Conservation (phyloP, 108 stramenopile species). For the Fragilaria crotonensis region DNA sequence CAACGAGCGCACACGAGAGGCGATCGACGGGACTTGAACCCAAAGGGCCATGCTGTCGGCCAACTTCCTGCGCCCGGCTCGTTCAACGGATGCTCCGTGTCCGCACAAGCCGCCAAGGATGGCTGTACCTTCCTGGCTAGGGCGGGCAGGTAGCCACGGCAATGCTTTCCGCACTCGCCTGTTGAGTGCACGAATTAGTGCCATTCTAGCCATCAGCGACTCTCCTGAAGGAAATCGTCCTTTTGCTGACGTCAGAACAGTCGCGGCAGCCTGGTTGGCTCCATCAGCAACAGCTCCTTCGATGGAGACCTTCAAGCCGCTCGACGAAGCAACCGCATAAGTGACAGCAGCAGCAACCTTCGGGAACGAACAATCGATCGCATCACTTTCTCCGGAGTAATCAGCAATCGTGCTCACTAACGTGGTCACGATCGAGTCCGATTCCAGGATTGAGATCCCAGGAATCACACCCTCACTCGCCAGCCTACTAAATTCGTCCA, state of each 20-base stretch:
- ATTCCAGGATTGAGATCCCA: conserved; percentile 35
- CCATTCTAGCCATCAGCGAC: conserved; percentile 63
- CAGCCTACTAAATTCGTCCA: conserved; percentile 41
- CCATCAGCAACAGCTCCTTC: conserved; percentile 8
- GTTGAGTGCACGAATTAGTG: conserved; percentile 79
- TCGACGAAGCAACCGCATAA: conserved; percentile 22
- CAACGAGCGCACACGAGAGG: conserved; percentile 34
- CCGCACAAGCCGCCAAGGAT: conserved; percentile 71
- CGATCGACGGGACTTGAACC: conserved; percentile 50
- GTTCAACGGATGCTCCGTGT: conserved; percentile 68
- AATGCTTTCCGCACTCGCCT: conserved; percentile 49
- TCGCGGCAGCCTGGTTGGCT: conserved; percentile 41
- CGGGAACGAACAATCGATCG: conserved; percentile 40
- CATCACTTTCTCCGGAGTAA: conserved; percentile 38
- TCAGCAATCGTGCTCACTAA: conserved; percentile 45
- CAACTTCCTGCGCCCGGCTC: conserved; percentile 41
- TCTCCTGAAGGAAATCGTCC: conserved; percentile 30
- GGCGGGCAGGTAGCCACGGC: conserved; percentile 69
- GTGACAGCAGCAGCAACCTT: conserved; percentile 40
- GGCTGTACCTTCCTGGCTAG: conserved; percentile 76
- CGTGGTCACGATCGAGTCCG: conserved; percentile 46
- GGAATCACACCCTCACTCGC: conserved; percentile 27
- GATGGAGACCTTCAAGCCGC: conserved; percentile 1
- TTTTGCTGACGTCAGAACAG: conserved; percentile 13
- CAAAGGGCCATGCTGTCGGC: conserved; percentile 14